Evolutionary conservation across 495 filamentous ascomycete genomes (phyloP), one percentile per base, ranked within the genome.

Genomic region (Chlorociboria aeruginascens): DNA sequence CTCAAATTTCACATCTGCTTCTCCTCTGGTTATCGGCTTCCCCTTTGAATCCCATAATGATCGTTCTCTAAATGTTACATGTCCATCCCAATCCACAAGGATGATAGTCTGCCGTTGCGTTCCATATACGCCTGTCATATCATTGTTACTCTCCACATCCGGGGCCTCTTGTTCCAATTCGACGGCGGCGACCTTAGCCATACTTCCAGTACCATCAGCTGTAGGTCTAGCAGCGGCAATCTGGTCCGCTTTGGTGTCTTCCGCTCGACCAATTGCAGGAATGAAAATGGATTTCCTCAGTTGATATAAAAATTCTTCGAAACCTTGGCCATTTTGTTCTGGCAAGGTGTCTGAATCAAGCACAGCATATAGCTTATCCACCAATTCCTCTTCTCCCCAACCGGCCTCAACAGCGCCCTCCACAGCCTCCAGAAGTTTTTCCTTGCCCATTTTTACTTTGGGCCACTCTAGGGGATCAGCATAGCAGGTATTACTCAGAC

Each of bases 51-150:
- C 86, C 64, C 75, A 93, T 35, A 97, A 68, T 20, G 86, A 84
- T 45, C 93, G 76, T 65, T 98, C 92, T 48, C 81, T 73, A 58
- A 85, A 96, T 10, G 78, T 81, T 36, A 93, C 77, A 42, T 79
- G 76, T 11, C 89, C 90, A 14, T 81, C 69, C 59, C 73, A 74
- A 51, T 79, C 78, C 25, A 95, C 81, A 13, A 97, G 70, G 20
- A 97, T 67, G 10, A 97, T 68, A 0, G 87, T 94, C 69, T 98
- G 90, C 53, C 86, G 80, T 62, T 94, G 86, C 1, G 92, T 98
- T n/a, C 92, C 92, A 65, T 98, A 97, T 11, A 77, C 63, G 9
- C 81, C 79, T 13, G 69, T 72, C 57, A 73, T 68, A 37, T 69
- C 70, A 17, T 68, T 66, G 11, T 60, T 58, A 14, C 50, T 53